Conservation (phyloP, 441 rosid species). For the Arabidopsis lyrata region DNA sequence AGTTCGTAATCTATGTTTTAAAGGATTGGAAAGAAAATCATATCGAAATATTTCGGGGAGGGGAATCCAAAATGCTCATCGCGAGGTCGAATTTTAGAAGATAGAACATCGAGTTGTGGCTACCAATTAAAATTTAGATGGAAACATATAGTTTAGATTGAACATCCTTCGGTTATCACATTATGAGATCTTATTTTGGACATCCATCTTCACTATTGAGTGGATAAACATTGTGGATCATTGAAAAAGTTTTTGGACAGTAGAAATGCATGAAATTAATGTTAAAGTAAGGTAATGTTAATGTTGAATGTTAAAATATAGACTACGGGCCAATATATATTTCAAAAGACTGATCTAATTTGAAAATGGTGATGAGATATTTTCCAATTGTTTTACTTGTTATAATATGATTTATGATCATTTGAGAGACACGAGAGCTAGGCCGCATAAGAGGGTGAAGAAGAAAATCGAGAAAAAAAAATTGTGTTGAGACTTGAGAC, state of each 20-base stretch:
- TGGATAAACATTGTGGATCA: background rate
- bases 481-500: too few relatives aligned
- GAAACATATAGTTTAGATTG: background rate
- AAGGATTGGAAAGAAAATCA: background rate
- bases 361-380: background rate
- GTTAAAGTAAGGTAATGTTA: background rate
- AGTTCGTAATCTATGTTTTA: too few relatives aligned
- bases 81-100: too few relatives aligned
- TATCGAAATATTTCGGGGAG: background rate
- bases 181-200: background rate
- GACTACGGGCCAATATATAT: too few relatives aligned
- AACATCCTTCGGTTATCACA: background rate
- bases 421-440: background rate
- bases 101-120: background rate
- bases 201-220: background rate
- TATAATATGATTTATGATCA: background rate
- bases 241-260: background rate
- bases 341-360: background rate
- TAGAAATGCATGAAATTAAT: background rate
- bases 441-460: background rate
- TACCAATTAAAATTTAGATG: background rate
- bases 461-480: too few relatives aligned
- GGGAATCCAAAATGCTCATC: background rate
- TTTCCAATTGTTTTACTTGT: background rate
- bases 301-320: too few relatives aligned